Evolutionary conservation across 139 green algal species (phyloP), one percentile per base, ranked within the genome.

Genomic region (Microglena sp.): DNA sequence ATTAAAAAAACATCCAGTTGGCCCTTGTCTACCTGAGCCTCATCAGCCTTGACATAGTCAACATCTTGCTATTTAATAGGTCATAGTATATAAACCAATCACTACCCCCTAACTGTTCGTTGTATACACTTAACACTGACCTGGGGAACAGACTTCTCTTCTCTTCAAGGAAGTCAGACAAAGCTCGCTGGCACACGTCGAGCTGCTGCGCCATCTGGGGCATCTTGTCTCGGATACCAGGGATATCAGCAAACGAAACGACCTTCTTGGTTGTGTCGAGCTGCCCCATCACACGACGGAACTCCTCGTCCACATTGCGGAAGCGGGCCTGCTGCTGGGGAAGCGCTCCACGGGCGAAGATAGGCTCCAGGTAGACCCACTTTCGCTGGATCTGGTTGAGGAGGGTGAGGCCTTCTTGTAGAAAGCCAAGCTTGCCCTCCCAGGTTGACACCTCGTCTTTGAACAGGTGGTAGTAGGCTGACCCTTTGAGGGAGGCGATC

Each of bases 301-400:
- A 92, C 58, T 90, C 80, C 28, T 85, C 75, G 45, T 95, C 87
- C 45, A 92, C 83, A 40, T 84, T 79, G 32, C 70, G 58, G 75
- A 94, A 94, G 30, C 86, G 77, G 24, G 64, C 43, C 69, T 86
- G 77, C 65, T 91, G 77, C 8, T 79, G 65, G 0, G 87, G 87
- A 70, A 95, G 66, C 15, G 87, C 87, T 6, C 86, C 86, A 15
- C 85, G 68, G 8, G 70, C 77, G 69, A 92, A 92, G 53, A 95
- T 87, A 44, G 87, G 87, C 77, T 91, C 78, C 53, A 95, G 74
- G 71, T 95, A 95, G 28, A 92, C 74, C 86, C 86, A 92, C 50
- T 85, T 83, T 29, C 87, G 76, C 74, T 95, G 87, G 43, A 91
- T 82, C 59, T 72, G 61, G 58, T 89, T 85, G 4, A 92, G 77